Evolutionary conservation across 768 basidiomycete genomes (phyloP).

Genomic region (Leccinellum luteum): DNA sequence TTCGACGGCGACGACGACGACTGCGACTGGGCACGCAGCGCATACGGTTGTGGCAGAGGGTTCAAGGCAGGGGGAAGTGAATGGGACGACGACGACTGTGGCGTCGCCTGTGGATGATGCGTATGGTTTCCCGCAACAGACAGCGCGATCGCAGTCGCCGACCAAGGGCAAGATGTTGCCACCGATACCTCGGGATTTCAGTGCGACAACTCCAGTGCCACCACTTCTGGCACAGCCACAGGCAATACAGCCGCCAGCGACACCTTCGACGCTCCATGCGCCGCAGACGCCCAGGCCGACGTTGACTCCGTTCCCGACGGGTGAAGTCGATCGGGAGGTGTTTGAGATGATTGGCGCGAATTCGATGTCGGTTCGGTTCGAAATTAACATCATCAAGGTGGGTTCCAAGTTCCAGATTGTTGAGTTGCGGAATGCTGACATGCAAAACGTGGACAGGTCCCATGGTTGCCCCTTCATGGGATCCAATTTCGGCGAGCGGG

Average conservation of each 20-base stretch:
- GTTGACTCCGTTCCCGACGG: slow-evolving; percentile 57
- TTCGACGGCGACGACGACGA: slow-evolving; percentile 40
- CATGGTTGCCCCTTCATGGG: slow-evolving; percentile 89
- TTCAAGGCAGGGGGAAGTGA: slow-evolving; percentile 27
- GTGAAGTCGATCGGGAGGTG: slow-evolving; percentile 62
- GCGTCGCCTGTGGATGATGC: slow-evolving; percentile 26
- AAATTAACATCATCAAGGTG: slow-evolving; percentile 97
- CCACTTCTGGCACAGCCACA: background rate
- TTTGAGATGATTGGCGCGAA: slow-evolving; percentile 76
- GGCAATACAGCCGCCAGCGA: background rate
- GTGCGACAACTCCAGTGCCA: slow-evolving; percentile 21
- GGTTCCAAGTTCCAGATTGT: slow-evolving; percentile 21
- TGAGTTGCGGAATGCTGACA: background rate
- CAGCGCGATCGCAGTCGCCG: slow-evolving; percentile 47
- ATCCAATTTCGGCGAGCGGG: slow-evolving; percentile 91
- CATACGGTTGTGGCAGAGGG: slow-evolving; percentile 39
- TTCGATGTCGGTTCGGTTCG: slow-evolving; percentile 87
- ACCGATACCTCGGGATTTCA: slow-evolving; percentile 76
- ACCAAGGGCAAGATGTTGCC: slow-evolving; percentile 67
- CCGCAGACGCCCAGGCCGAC: slow-evolving; percentile 36
- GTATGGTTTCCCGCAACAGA: slow-evolving; percentile 5
- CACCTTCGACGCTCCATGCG: background rate
- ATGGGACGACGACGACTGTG: slow-evolving; percentile 21
- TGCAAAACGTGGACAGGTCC: slow-evolving; percentile 56
- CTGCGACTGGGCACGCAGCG: slow-evolving; percentile 32